Percentiles rank a stretch among this genome's conserved stretches.
phyloP scores from a whole-genome alignment of 225 moss, liverwort and hornwort species.

The Ulota crispa region DNA sequence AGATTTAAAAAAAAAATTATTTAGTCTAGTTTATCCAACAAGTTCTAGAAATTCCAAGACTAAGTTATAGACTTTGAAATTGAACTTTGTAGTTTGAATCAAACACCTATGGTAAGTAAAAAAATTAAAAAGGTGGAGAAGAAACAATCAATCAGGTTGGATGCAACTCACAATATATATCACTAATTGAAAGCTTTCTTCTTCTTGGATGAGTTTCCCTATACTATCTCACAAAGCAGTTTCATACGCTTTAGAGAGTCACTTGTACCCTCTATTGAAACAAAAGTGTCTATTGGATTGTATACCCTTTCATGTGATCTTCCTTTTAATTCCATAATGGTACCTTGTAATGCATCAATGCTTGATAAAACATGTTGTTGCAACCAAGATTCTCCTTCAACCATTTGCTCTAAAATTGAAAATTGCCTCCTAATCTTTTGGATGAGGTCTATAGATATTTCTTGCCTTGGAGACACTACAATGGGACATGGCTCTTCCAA shows the following conservation, averaged over 20 bases:
- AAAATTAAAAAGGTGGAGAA: background rate
- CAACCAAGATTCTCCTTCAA: background rate
- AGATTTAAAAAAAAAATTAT: too few relatives aligned
- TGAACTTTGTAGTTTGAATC: background rate
- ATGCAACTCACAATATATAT: slow-evolving; percentile 24
- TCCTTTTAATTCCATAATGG: background rate
- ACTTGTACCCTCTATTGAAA: background rate
- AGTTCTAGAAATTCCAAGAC: background rate
- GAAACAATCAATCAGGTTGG: background rate
- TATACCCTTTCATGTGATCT: background rate
- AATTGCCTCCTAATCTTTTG: background rate
- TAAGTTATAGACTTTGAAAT: background rate
- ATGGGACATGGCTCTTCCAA: too few relatives aligned
- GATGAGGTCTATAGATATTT: background rate
- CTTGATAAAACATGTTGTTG: background rate
- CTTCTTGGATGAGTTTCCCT: too few relatives aligned
- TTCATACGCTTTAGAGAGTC: background rate
- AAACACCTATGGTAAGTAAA: background rate
- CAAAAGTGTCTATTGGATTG: background rate
- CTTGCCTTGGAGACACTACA: background rate
- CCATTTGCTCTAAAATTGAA: background rate
- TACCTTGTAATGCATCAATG: background rate
- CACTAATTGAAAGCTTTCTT: too few relatives aligned
- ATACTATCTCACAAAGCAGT: background rate
- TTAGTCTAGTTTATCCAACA: too few relatives aligned